A percentile compares a stretch with the other conserved stretches of the same genome.
phyloP scores from a whole-genome alignment of 2,329 filamentous ascomycete genomes.

The Verticillium nonalfalfae region DNA sequence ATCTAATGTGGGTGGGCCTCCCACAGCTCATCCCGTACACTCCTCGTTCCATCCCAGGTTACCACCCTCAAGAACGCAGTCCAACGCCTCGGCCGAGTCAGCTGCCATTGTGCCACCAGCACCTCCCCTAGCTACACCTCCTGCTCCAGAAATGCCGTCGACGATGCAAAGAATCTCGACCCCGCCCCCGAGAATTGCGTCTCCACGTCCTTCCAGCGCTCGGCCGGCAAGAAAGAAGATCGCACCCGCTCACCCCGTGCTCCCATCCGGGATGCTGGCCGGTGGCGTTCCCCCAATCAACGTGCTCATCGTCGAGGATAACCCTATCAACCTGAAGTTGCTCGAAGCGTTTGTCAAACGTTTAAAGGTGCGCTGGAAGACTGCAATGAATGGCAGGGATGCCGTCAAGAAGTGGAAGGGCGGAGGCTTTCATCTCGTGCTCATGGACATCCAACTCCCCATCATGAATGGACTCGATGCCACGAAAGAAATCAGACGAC shows the following conservation, averaged over 20 bases:
- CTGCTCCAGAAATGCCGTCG: slow-evolving; percentile 39
- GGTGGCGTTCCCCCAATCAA: slow-evolving; percentile 91
- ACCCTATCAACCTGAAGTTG: slow-evolving; percentile 92
- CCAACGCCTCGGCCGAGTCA: slow-evolving; percentile 48
- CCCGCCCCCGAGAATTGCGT: slow-evolving; percentile 38
- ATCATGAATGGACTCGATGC: slow-evolving; percentile 95
- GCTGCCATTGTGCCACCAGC: slow-evolving; percentile 35
- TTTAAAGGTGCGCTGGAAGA: slow-evolving; percentile 92
- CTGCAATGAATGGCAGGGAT: slow-evolving; percentile 91
- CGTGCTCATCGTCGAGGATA: slow-evolving; percentile 96
- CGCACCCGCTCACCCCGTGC: slow-evolving; percentile 37
- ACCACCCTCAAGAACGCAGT: slow-evolving; percentile 51
- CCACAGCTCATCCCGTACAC: slow-evolving; percentile 28
- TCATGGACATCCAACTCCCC: slow-evolving; percentile 98
- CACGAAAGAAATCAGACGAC: slow-evolving; percentile 84
- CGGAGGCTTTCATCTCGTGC: slow-evolving; percentile 89
- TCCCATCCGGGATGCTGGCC: slow-evolving; percentile 64
- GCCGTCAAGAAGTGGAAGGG: slow-evolving; percentile 89
- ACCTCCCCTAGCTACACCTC: slow-evolving; percentile 43
- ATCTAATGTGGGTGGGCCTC: slow-evolving; percentile 27
- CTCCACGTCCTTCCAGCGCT: slow-evolving; percentile 39
- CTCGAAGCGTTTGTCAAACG: slow-evolving; percentile 94
- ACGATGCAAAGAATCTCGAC: slow-evolving; percentile 47
- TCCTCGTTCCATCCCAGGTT: slow-evolving; percentile 30
- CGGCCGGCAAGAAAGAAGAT: slow-evolving; percentile 44